Conservation (phyloP, 352 stramenopile genomes). For the Phytophthora litchii region DNA sequence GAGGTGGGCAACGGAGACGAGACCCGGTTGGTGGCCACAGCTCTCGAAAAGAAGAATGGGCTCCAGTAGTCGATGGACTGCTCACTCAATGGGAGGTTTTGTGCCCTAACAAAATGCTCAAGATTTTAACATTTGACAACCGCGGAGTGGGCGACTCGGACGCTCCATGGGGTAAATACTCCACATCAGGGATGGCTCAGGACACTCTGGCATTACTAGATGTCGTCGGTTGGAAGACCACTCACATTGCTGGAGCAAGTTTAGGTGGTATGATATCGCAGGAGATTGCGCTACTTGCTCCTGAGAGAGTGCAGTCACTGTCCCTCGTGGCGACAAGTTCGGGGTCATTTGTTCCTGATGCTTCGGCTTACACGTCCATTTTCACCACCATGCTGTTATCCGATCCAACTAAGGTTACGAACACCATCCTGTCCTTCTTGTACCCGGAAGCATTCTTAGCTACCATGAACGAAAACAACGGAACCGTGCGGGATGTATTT, state of each 20-base stretch:
- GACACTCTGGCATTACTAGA: slow-evolving; percentile 63
- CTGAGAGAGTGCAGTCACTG: slow-evolving; percentile 55
- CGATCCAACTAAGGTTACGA: slow-evolving; percentile 40
- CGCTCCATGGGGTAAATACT: slow-evolving; percentile 56
- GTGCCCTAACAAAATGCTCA: slow-evolving; percentile 23
- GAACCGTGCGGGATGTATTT: slow-evolving; percentile 42
- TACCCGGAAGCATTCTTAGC: slow-evolving; percentile 52
- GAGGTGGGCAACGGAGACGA: slow-evolving; percentile 33
- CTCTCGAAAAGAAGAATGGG: slow-evolving; percentile 54
- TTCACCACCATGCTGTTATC: slow-evolving; percentile 45
- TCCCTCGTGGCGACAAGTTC: slow-evolving; percentile 64
- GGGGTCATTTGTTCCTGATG: slow-evolving; percentile 44
- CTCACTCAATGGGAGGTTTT: slow-evolving; percentile 35
- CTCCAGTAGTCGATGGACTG: slow-evolving; percentile 32
- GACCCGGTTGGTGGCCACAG: slow-evolving; percentile 45
- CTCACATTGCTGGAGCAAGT: slow-evolving; percentile 58
- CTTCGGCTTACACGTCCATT: slow-evolving; percentile 19
- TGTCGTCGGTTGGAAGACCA: slow-evolving; percentile 48
- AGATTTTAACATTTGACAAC: slow-evolving; percentile 68
- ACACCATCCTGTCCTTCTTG: slow-evolving; percentile 54
- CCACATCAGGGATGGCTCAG: slow-evolving; percentile 58
- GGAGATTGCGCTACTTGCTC: slow-evolving; percentile 29
- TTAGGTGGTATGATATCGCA: slow-evolving; percentile 76
- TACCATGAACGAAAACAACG: slow-evolving; percentile 34
- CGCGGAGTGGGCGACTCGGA: slow-evolving; percentile 56